phyloP scores from a whole-genome alignment of 129 eudicot genomes.

The Artemisia argyi region DNA sequence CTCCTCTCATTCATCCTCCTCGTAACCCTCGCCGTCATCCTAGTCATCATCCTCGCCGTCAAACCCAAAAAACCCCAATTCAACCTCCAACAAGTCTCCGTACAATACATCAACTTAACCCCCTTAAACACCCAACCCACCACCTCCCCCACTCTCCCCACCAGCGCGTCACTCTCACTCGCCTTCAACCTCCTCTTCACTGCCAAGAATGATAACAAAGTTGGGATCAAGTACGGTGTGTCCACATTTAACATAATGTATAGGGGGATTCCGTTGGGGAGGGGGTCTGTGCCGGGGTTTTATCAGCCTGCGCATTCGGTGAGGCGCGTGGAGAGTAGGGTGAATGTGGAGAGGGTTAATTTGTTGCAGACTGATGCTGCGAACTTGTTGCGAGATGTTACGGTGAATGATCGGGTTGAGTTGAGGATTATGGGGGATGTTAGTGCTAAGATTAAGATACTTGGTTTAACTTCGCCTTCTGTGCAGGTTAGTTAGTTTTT shows the following conservation, averaged over 20 bases:
- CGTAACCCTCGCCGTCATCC: constrained; percentile 60
- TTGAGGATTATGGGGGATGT: constrained; percentile 82
- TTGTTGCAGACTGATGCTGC: constrained; percentile 78
- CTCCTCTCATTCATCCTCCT: constrained; percentile 76
- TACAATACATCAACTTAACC: constrained; percentile 64
- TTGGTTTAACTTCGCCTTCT: constrained; percentile 78
- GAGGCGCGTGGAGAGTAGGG: constrained; percentile 45
- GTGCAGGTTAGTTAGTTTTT: constrained; percentile 61
- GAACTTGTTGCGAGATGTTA: constrained; percentile 63
- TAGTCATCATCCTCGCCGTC: constrained; percentile 70
- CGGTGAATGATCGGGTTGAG: constrained; percentile 78
- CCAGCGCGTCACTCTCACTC: constrained; percentile 65
- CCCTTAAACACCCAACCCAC: constrained; percentile 38
- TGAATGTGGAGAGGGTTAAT: constrained; percentile 71
- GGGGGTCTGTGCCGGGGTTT: constrained; percentile 70
- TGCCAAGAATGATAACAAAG: constrained; percentile 72
- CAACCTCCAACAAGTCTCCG: constrained; percentile 74
- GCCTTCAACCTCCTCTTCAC: constrained; percentile 58
- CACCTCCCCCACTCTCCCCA: constrained; percentile 28
- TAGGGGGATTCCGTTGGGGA: constrained; percentile 79
- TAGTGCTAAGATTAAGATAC: constrained; percentile 79
- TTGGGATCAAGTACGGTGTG: constrained; percentile 75
- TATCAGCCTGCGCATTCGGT: constrained; percentile 81
- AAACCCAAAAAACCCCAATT: constrained; percentile 83
- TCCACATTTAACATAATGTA: constrained; percentile 82